These are phyloP conservation scores for Lepiota venenata DNA, from an alignment of 768 basidiomycete species.

Conservation along the genomic window DNA sequence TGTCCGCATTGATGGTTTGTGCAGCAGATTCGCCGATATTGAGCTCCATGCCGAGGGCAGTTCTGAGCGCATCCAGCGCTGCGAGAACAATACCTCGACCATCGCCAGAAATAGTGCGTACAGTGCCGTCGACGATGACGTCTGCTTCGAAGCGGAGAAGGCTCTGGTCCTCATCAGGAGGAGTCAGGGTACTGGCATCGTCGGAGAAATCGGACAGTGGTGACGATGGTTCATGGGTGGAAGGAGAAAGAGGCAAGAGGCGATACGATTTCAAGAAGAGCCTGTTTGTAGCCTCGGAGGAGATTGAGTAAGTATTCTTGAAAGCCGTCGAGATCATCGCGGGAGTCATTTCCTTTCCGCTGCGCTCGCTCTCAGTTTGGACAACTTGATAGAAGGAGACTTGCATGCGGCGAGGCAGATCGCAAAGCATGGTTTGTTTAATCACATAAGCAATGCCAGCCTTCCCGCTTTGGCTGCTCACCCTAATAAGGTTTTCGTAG, in stretches of 20 bases:
- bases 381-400: constrained; percentile 91
- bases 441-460: constrained; percentile 96
- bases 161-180: constrained; percentile 56
- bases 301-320: constrained; percentile 73
- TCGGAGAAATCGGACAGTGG: constrained; percentile 46
- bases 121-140: constrained; percentile 75
- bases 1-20: constrained; percentile 83
- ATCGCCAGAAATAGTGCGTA: constrained; percentile 81
- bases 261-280: constrained; percentile 40
- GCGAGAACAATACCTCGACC: constrained; percentile 96
- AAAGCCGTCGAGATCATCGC: constrained; percentile 93
- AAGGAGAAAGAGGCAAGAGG: constrained; percentile 43
- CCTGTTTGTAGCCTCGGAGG: constrained; percentile 72
- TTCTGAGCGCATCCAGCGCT: constrained; percentile 80
- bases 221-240: constrained; percentile 33
- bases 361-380: constrained; percentile 84
- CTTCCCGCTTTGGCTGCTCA: constrained; percentile 98
- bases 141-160: constrained; percentile 84
- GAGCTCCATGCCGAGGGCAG: constrained; percentile 76
- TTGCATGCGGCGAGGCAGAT: constrained; percentile 95
- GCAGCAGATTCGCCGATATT: constrained; percentile 89
- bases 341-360: constrained; percentile 92
- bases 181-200: constrained; percentile 37
- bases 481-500: constrained; percentile 98
- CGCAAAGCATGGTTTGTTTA: constrained; percentile 86